Percentiles rank a stretch among this genome's conserved stretches.
These are phyloP conservation scores for Auriscalpium orientale DNA, from an alignment of 768 basidiomycete genomes.

Conservation along the genomic window DNA sequence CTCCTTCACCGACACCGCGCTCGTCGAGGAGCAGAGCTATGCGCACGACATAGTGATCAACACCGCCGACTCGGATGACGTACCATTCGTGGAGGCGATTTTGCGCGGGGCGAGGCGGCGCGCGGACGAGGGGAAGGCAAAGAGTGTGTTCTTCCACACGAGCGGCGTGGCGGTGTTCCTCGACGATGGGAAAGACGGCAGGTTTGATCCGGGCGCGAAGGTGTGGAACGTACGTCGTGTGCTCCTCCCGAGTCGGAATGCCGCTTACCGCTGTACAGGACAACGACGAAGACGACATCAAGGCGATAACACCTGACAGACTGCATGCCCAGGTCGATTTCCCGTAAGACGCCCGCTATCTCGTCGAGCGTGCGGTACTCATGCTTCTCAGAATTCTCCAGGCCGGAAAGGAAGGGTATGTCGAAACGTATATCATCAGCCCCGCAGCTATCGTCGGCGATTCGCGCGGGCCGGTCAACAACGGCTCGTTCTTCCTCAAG, in stretches of 20 bases:
- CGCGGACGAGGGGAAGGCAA: not conserved
- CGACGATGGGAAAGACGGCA: constrained; percentile 3
- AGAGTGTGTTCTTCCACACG: constrained; percentile 2
- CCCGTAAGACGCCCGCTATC: not conserved
- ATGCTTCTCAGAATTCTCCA: not conserved
- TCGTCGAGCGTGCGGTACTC: not conserved
- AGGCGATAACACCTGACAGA: constrained; percentile 1
- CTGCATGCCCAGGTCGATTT: constrained; percentile 2
- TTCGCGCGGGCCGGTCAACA: not conserved
- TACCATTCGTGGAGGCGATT: constrained; percentile 2
- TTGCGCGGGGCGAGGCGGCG: constrained; percentile 5
- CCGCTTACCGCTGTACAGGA: not conserved
- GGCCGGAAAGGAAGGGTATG: constrained; percentile 2
- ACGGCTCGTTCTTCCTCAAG: constrained; percentile 2
- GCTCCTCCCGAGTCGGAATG: not conserved
- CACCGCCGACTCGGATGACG: constrained; percentile 1
- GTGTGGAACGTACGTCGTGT: constrained; percentile 5
- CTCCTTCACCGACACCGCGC: not conserved
- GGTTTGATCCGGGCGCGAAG: not conserved
- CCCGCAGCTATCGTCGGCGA: constrained; percentile 6
- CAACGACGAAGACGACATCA: constrained; percentile 6
- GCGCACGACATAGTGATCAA: constrained; percentile 2
- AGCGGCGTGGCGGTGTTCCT: constrained; percentile 5
- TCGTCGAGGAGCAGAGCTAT: constrained; percentile 1
- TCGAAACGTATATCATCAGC: constrained; percentile 2